Evolutionary conservation across 2,329 filamentous ascomycete genomes (phyloP), one percentile per base, ranked within the genome.

Genomic region (Tolypocladium sp.): DNA sequence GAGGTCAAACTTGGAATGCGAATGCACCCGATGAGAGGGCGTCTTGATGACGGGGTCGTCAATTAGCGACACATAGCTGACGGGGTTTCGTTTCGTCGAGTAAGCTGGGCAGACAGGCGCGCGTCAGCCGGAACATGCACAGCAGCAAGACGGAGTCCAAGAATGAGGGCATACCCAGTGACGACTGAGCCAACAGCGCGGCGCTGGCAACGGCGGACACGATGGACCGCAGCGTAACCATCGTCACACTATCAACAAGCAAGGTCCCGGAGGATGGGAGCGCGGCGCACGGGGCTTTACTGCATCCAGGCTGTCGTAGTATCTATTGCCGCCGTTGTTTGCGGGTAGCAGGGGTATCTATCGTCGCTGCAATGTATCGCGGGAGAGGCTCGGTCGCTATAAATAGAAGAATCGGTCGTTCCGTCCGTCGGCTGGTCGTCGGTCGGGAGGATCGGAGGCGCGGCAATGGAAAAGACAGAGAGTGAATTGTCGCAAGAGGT

Each of bases 1-100:
- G 62, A 99, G 77, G 67, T 96, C 90, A 73, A 99, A 99, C 27
- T 85, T 78, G 17, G 92, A 93, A 59, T 89, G 79, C 55, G 92
- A 87, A 69, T 94, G 87, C 54, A 96, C 84, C 60, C 88, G 86
- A 70, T 91, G 85, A 53, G 88, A 89, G 20, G 88, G 86, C 0
- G 92, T 91, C 68, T 91, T 85, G 64, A 99, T 88, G 61, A 85
- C 81, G 38, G 89, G 82, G 69, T 92, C 83, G 62, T 92, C 86
- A 64, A 97, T 76, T 54, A 85, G 79, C 15, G 87, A 86, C 56
- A 97, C 78, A 69, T 88, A 86, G 65, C 81, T 84, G 62, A 99
- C 80, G 38, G 92, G 91, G 68, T 90, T 90, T 65, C 93, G 84
- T 63, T 85, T 82, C 56, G 83, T 79, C 0, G 91, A 95, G 71